Percentiles rank a stretch among this genome's conserved stretches.
phyloP scores from a whole-genome alignment of 208 protist genomes.

The Leishmania tropica region DNA sequence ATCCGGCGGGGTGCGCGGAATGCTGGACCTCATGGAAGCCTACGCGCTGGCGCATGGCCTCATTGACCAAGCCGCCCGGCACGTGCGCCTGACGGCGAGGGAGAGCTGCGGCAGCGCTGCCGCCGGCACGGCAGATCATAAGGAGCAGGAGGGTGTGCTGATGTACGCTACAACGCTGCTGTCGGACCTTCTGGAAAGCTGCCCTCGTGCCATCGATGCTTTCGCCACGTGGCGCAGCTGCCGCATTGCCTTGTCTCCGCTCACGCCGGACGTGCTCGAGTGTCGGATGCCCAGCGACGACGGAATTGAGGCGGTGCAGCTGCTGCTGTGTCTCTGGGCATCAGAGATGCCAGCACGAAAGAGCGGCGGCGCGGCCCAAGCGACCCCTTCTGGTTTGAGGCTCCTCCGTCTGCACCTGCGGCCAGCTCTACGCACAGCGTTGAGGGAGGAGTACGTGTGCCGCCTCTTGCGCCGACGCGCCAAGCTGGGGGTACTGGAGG shows the following conservation, averaged over 20 bases:
- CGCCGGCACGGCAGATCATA: not conserved
- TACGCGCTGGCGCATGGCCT: slow-evolving; percentile 31
- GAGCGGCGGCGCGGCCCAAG: not conserved
- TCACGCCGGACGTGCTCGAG: slow-evolving; percentile 26
- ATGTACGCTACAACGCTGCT: slow-evolving; percentile 57
- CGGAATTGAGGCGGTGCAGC: slow-evolving; percentile 34
- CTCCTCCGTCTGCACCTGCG: slow-evolving; percentile 40
- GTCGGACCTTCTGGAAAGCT: slow-evolving; percentile 62
- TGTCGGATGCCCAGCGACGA: slow-evolving; percentile 1
- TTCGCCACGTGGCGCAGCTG: slow-evolving; percentile 64
- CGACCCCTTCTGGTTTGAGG: slow-evolving; percentile 20
- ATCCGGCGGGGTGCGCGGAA: slow-evolving; percentile 34
- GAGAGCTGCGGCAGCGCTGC: not conserved
- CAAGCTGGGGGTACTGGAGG: slow-evolving; percentile 22
- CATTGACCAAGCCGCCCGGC: slow-evolving; percentile 19
- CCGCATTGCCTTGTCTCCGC: slow-evolving; percentile 34
- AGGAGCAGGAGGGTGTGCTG: slow-evolving; percentile 29
- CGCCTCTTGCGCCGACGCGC: slow-evolving; percentile 32
- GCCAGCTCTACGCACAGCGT: slow-evolving; percentile 16
- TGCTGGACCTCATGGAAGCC: slow-evolving; percentile 51
- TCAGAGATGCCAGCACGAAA: slow-evolving; percentile 18
- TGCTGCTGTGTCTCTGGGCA: slow-evolving; percentile 39
- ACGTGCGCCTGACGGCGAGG: slow-evolving; percentile 10
- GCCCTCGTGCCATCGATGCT: slow-evolving; percentile 41
- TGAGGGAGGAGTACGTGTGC: slow-evolving; percentile 43